These are phyloP conservation scores for Wallacemonas sp. DNA, from an alignment of 208 protist species.

Conservation along the genomic window DNA sequence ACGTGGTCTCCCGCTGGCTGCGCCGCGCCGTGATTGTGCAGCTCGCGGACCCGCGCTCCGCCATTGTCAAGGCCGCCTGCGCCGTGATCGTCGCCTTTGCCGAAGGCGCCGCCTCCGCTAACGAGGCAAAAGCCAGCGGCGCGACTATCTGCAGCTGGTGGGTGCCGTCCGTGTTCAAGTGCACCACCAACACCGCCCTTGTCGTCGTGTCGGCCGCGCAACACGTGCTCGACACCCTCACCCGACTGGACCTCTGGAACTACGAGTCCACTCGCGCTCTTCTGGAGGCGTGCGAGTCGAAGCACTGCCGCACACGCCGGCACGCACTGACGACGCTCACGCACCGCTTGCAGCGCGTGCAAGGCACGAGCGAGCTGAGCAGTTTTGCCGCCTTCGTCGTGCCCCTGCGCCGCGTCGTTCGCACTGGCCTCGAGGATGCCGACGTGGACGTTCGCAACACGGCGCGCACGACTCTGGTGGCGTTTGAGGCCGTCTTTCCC, in stretches of 20 bases:
- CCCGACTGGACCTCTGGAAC: slow-evolving; percentile 37
- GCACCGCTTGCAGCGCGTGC: slow-evolving; percentile 34
- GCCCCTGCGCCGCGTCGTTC: slow-evolving; percentile 41
- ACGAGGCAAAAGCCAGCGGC: background rate
- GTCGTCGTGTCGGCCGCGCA: slow-evolving; percentile 30
- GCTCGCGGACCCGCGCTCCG: slow-evolving; percentile 47
- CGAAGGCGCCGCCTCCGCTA: slow-evolving; percentile 18
- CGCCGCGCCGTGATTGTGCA: slow-evolving; percentile 20
- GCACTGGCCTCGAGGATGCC: slow-evolving; percentile 43
- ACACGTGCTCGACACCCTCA: slow-evolving; percentile 32
- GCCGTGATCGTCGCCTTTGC: slow-evolving; percentile 24
- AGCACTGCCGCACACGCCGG: slow-evolving; percentile 44
- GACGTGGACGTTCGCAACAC: slow-evolving; percentile 38
- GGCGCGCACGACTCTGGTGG: slow-evolving; percentile 48
- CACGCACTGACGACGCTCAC: slow-evolving; percentile 40
- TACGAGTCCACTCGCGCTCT: slow-evolving; percentile 41
- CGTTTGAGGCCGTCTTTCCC: slow-evolving; percentile 46
- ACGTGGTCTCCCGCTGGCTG: slow-evolving; percentile 44
- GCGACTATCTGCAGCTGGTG: slow-evolving; percentile 50
- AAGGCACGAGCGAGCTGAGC: slow-evolving; percentile 40
- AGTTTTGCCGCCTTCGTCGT: slow-evolving; percentile 33
- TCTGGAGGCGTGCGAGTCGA: slow-evolving; percentile 38
- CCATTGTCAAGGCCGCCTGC: slow-evolving; percentile 28
- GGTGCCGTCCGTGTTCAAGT: slow-evolving; percentile 35
- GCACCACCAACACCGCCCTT: slow-evolving; percentile 33